Conservation (phyloP, 495 filamentous ascomycete genomes). For the Poronia punctata region DNA sequence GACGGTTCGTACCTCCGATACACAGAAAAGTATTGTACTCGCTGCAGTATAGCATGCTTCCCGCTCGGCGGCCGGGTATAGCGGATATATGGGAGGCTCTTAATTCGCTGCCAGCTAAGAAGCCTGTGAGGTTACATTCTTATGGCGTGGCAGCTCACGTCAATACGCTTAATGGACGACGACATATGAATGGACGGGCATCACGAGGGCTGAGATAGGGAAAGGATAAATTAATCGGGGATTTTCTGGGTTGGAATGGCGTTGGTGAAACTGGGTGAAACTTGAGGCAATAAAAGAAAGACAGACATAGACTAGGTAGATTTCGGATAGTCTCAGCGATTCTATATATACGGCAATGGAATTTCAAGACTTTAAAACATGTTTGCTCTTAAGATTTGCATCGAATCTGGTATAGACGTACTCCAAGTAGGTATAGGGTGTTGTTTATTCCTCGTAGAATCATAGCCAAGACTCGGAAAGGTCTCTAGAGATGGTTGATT, state of each 20-base stretch:
- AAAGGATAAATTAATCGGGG: background rate
- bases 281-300: background rate
- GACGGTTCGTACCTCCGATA: constrained; percentile 84
- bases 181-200: constrained; percentile 23
- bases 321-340: constrained; percentile 8
- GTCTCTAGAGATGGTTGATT: too few species aligned
- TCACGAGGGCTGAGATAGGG: constrained; percentile 11
- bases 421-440: too few species aligned
- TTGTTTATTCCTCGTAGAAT: too few species aligned
- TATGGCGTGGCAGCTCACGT: constrained; percentile 9
- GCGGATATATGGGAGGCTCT: constrained; percentile 74
- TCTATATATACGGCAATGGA: constrained; percentile 13
- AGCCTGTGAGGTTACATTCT: constrained; percentile 15
- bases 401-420: too few species aligned
- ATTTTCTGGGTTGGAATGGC: background rate
- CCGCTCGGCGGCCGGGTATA: constrained; percentile 69
- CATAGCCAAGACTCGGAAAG: too few species aligned
- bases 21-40: constrained; percentile 92
- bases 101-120: constrained; percentile 44
- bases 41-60: constrained; percentile 97
- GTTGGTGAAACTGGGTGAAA: too few species aligned
- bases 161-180: constrained; percentile 16
- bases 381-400: too few species aligned
- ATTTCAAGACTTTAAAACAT: too few species aligned
- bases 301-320: constrained; percentile 7